Conservation (phyloP, 1,284 basidiomycete genomes). For the Singerocomus rubriflavus region DNA sequence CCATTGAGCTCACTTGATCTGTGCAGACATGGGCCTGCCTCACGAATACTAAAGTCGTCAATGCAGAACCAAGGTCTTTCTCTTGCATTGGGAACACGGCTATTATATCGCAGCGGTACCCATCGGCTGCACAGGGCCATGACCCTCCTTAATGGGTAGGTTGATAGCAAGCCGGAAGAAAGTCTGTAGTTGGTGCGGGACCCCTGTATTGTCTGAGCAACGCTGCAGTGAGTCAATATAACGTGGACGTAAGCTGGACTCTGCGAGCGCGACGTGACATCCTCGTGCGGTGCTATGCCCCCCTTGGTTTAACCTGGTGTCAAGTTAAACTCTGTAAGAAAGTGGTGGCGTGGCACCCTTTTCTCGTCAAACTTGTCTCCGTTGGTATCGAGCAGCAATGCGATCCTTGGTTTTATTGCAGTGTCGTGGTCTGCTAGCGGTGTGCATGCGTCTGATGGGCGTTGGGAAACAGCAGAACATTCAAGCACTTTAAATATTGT, state of each 20-base stretch:
- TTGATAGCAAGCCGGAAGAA: not conserved
- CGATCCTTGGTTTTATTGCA: no score
- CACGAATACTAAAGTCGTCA: not conserved
- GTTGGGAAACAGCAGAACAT: no score
- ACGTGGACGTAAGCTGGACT: not conserved
- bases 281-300: not conserved
- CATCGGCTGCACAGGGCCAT: not conserved
- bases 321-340: no score
- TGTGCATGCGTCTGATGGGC: no score
- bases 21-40: conserved; percentile 12
- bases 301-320: not conserved
- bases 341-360: not conserved
- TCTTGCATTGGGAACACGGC: not conserved
- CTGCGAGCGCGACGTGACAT: not conserved
- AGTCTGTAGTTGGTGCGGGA: not conserved
- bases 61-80: no score
- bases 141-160: not conserved
- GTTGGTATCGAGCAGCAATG: no score
- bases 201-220: not conserved
- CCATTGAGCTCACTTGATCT: conserved; percentile 8
- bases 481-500: no score
- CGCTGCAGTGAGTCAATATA: not conserved
- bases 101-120: conserved; percentile 5
- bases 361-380: not conserved
- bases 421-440: no score